Evolutionary conservation across 768 basidiomycete genomes (phyloP).

Genomic region (Mycena floridula): DNA sequence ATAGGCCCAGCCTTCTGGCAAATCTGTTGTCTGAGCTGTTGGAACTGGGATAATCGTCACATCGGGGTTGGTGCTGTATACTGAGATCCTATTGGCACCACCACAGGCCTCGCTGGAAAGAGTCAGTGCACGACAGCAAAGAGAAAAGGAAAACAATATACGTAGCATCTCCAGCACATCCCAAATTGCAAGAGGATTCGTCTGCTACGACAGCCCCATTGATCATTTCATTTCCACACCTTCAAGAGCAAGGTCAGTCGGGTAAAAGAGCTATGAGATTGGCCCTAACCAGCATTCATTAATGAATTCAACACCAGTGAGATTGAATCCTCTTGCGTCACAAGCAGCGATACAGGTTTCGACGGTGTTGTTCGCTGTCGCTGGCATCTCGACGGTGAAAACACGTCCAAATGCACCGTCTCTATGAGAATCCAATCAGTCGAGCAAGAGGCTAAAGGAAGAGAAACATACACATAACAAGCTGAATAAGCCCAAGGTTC

Average conservation of each 20-base stretch:
- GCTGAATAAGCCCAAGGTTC: constrained; percentile 52
- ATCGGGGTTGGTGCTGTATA: constrained; percentile 49
- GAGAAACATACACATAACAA: constrained; percentile 56
- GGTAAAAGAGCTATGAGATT: no score
- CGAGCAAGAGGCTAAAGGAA: neutral
- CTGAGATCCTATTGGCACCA: constrained; percentile 62
- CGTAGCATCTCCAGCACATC: constrained; percentile 65
- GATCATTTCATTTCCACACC: constrained; percentile 64
- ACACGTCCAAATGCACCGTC: constrained; percentile 65
- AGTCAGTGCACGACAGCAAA: neutral
- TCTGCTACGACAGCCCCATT: constrained; percentile 48
- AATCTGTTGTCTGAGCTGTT: constrained; percentile 39
- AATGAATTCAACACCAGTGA: constrained; percentile 68
- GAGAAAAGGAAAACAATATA: constrained; percentile 24
- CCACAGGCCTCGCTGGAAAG: constrained; percentile 58
- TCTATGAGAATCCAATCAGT: constrained; percentile 14
- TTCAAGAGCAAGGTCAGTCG: constrained; percentile 23
- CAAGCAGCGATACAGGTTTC: constrained; percentile 61
- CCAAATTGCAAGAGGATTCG: constrained; percentile 60
- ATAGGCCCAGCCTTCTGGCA: constrained; percentile 63
- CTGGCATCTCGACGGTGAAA: constrained; percentile 37
- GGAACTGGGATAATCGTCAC: constrained; percentile 59
- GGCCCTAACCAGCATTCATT: no score
- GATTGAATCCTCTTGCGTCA: constrained; percentile 43
- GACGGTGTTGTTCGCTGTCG: constrained; percentile 39